Conservation (phyloP, 2,329 filamentous ascomycete species). For the Stachybotrys chlorohalonatus region DNA sequence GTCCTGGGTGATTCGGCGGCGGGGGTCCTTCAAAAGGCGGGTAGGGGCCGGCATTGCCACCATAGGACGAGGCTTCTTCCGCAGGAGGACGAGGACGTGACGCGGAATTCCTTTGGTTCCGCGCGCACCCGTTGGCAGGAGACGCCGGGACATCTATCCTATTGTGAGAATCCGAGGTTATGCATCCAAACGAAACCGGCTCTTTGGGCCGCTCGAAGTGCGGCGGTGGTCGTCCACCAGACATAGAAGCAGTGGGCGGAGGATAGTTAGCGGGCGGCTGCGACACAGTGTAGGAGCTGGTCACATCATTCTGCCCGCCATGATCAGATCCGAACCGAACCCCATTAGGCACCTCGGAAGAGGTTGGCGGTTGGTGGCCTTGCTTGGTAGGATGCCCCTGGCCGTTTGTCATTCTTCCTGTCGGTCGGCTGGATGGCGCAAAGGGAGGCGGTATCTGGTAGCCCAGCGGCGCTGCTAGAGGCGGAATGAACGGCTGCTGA, state of each 20-base stretch:
- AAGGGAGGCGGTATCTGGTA: slow-evolving; percentile 36
- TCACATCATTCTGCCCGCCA: too few relatives aligned
- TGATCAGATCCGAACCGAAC: background rate
- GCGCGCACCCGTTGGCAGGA: background rate
- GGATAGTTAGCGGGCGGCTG: background rate
- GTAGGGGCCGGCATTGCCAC: background rate
- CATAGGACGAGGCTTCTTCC: background rate
- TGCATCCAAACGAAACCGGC: background rate
- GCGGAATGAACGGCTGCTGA: slow-evolving; percentile 17
- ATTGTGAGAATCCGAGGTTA: background rate
- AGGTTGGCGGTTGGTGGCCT: background rate
- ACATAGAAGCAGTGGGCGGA: background rate
- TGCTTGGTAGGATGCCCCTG: slow-evolving; percentile 16
- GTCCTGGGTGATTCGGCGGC: background rate
- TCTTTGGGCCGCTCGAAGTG: background rate
- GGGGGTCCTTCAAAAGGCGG: background rate
- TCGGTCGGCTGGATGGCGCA: slow-evolving; percentile 23
- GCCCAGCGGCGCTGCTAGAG: slow-evolving; percentile 19
- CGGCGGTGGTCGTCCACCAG: background rate
- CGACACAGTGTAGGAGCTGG: background rate
- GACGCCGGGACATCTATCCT: background rate
- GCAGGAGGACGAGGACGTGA: background rate
- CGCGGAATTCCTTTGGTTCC: background rate
- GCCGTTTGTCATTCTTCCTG: slow-evolving; percentile 20
- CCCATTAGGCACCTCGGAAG: background rate